Conservation (phyloP, 257 asterid species). For the Mentha longifolia region DNA sequence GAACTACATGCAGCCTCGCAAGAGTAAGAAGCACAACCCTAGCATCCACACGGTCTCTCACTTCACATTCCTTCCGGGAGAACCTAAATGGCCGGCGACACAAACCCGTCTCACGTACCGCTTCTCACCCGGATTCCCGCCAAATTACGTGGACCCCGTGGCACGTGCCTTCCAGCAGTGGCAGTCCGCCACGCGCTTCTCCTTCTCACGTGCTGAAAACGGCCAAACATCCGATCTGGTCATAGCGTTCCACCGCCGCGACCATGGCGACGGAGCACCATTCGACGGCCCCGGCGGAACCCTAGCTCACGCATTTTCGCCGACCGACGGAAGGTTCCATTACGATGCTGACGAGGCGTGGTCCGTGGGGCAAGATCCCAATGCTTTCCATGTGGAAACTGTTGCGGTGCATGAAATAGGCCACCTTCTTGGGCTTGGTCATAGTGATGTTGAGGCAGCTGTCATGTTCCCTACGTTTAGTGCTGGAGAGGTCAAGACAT, state of each 20-base stretch:
- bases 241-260: not conserved
- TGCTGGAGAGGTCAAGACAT: not conserved
- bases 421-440: conserved; percentile 27
- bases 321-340: conserved; percentile 40
- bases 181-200: conserved; percentile 33
- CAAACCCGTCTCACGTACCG: no score
- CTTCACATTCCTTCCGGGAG: conserved; percentile 28
- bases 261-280: conserved; percentile 13
- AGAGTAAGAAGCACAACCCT: not conserved
- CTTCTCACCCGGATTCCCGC: not conserved
- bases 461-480: conserved; percentile 3
- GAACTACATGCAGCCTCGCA: conserved; percentile 23
- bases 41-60: conserved; percentile 34
- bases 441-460: not conserved
- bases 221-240: not conserved
- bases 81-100: no score
- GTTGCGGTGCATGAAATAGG: conserved; percentile 31
- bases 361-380: conserved; percentile 3
- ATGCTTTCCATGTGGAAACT: conserved; percentile 8
- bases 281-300: conserved; percentile 37
- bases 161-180: conserved; percentile 36
- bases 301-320: conserved; percentile 44
- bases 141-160: not conserved
- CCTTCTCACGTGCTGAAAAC: not conserved
- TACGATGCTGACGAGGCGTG: conserved; percentile 41